phyloP scores from a whole-genome alignment of 2,329 filamentous ascomycete genomes.

The Phialophora chinensis region DNA sequence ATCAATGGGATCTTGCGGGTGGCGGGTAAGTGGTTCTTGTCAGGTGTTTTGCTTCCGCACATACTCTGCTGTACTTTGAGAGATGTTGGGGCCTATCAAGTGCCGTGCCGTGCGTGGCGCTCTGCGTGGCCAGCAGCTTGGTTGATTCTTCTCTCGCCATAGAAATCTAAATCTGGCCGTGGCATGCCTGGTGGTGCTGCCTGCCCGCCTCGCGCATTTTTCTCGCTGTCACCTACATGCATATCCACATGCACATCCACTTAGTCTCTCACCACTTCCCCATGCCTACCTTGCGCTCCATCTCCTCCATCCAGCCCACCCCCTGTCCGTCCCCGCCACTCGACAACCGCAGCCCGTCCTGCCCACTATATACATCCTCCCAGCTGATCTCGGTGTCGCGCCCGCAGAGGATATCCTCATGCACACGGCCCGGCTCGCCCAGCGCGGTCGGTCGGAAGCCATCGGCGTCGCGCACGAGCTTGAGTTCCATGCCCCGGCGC shows the following conservation, averaged over 20 bases:
- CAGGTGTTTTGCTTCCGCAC: no score
- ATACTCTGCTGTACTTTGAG: no score
- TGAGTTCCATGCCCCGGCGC: slow-evolving; percentile 90
- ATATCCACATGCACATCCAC: neutral
- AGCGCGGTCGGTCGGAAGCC: slow-evolving; percentile 76
- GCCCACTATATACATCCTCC: slow-evolving; percentile 74
- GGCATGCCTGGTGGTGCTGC: no score
- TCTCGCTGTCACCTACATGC: neutral
- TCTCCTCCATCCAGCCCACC: slow-evolving; percentile 38
- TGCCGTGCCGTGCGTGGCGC: no score
- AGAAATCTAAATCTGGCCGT: neutral
- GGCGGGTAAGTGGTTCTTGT: no score
- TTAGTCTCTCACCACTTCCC: slow-evolving; percentile 35
- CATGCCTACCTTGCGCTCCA: slow-evolving; percentile 41
- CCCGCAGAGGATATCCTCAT: slow-evolving; percentile 87
- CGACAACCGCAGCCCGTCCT: slow-evolving; percentile 37
- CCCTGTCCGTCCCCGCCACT: slow-evolving; percentile 34
- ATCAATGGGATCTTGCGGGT: no score
- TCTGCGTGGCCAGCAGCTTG: neutral
- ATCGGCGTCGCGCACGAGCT: slow-evolving; percentile 78
- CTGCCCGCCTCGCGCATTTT: neutral
- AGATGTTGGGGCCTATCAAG: no score
- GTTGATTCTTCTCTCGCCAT: neutral
- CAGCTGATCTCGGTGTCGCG: slow-evolving; percentile 78
- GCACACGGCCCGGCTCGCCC: slow-evolving; percentile 62